These are phyloP conservation scores for Pterocarpus santalinus DNA, from an alignment of 306 rosid species.

Conservation along the genomic window DNA sequence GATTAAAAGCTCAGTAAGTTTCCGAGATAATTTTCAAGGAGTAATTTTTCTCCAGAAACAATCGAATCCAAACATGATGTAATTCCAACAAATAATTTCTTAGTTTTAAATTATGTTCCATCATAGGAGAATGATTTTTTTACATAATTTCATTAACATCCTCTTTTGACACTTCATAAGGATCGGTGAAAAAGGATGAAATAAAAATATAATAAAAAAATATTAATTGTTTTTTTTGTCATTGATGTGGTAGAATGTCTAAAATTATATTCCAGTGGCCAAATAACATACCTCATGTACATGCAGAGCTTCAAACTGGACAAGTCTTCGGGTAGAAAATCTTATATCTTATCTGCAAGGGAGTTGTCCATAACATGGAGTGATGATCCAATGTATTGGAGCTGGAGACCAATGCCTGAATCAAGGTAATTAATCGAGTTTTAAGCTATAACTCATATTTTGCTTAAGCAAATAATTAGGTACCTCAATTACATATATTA, in stretches of 20 bases:
- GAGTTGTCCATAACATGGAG: constrained; percentile 62
- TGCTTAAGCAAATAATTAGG: background rate
- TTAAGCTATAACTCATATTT: background rate
- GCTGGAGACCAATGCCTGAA: constrained; percentile 60
- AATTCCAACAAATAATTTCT: background rate
- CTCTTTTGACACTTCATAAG: no score
- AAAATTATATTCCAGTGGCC: no score
- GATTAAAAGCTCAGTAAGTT: background rate
- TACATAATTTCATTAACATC: no score
- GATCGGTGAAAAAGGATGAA: no score
- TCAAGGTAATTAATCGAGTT: constrained; percentile 55
- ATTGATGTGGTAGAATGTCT: no score
- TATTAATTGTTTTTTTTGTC: no score
- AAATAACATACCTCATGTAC: background rate
- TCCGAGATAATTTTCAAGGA: background rate
- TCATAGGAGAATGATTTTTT: no score
- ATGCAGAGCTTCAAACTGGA: constrained; percentile 68
- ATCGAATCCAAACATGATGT: background rate
- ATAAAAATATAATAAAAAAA: no score
- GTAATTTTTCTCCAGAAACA: background rate
- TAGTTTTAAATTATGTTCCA: background rate
- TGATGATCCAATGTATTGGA: constrained; percentile 67
- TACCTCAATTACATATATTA: background rate
- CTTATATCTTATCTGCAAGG: constrained; percentile 65
- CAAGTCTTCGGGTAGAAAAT: constrained; percentile 55